phyloP scores from a whole-genome alignment of 1,139 yeast species.

The Blastobotrys indianensis region DNA sequence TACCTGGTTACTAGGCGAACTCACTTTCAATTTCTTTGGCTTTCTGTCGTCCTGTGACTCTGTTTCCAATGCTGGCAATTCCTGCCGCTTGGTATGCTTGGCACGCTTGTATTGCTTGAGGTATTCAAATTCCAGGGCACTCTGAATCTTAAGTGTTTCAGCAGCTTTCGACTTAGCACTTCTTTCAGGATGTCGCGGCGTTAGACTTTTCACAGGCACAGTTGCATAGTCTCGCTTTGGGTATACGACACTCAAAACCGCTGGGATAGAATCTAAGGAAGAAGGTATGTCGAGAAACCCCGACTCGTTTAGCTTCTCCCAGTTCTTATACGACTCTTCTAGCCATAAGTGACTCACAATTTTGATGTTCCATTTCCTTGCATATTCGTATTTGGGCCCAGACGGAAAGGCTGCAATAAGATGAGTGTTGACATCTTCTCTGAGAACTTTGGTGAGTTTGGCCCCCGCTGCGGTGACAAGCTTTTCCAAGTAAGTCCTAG shows the following conservation, averaged over 20 bases:
- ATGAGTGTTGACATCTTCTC: constrained; percentile 49
- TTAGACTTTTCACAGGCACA: too few relatives aligned
- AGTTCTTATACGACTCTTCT: constrained; percentile 67
- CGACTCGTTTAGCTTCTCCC: constrained; percentile 48
- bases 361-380: constrained; percentile 52
- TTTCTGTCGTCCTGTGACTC: constrained; percentile 7
- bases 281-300: too few relatives aligned
- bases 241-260: too few relatives aligned
- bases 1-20: too few relatives aligned
- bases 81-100: constrained; percentile 6
- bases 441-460: constrained; percentile 59
- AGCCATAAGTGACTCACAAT: constrained; percentile 83
- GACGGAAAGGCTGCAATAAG: constrained; percentile 59
- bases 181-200: not conserved
- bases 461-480: constrained; percentile 74
- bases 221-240: too few relatives aligned
- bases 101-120: not conserved
- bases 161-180: constrained; percentile 9
- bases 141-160: constrained; percentile 2
- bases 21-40: not conserved
- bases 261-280: too few relatives aligned
- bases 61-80: constrained; percentile 15
- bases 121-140: constrained; percentile 5
- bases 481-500: constrained; percentile 62
- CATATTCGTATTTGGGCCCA: constrained; percentile 76